Conservation (phyloP, 2,329 filamentous ascomycete species). For the Colletotrichum scovillei region DNA sequence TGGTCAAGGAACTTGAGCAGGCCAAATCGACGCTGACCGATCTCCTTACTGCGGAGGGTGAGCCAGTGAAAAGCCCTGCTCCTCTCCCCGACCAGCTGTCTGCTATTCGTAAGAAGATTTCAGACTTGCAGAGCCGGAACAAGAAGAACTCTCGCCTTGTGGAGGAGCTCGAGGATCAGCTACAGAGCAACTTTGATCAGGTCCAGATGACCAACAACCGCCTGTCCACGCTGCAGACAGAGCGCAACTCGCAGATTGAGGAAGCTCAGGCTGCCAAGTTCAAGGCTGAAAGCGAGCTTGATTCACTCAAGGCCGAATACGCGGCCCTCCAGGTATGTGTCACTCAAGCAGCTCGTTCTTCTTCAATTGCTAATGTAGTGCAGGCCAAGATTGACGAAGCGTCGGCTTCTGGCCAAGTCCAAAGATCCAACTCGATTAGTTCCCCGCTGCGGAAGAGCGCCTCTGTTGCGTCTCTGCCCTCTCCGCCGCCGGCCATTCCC, state of each 20-base stretch:
- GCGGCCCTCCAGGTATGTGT: conserved; percentile 79
- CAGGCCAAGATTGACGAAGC: conserved; percentile 56
- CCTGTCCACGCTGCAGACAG: conserved; percentile 82
- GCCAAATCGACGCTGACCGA: conserved; percentile 66
- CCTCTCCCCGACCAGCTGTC: conserved; percentile 67
- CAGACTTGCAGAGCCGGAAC: conserved; percentile 74
- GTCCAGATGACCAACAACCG: conserved; percentile 88
- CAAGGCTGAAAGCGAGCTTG: conserved; percentile 75
- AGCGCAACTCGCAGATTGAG: conserved; percentile 80
- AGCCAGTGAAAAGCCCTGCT: conserved; percentile 55
- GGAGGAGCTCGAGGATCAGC: conserved; percentile 95
- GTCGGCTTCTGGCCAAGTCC: conserved; percentile 51
- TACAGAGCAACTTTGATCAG: conserved; percentile 94
- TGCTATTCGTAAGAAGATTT: conserved; percentile 74
- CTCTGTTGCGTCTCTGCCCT: conserved; percentile 86
- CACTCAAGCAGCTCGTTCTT: background rate
- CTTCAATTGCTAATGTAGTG: conserved; percentile 40
- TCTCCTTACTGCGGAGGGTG: conserved; percentile 63
- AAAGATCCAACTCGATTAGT: conserved; percentile 68
- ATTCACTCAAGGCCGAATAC: conserved; percentile 76
- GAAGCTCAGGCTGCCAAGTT: conserved; percentile 76
- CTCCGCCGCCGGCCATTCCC: conserved; percentile 95
- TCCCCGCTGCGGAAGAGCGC: conserved; percentile 86
- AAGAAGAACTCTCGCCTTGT: conserved; percentile 93
- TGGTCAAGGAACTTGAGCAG: conserved; percentile 71